Conservation (phyloP, 371 early-diverging fungal genomes). For the Mucor mucedo region DNA sequence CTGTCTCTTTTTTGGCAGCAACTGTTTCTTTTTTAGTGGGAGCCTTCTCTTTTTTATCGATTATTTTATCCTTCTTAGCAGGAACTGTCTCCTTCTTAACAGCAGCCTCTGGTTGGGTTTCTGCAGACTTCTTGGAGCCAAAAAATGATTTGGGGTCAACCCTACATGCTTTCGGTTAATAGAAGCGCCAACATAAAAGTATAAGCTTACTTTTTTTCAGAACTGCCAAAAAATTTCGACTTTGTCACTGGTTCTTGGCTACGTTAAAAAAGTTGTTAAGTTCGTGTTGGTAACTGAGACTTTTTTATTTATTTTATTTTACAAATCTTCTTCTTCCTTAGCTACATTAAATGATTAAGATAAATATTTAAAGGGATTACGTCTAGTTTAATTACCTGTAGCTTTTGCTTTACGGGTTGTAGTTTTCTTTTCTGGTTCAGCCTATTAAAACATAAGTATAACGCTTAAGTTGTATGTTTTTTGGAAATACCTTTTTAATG, state of each 20-base stretch:
- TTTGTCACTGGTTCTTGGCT: slow-evolving; percentile 8
- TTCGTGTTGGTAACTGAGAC: background rate
- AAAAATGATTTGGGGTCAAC: slow-evolving; percentile 16
- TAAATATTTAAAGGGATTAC: background rate
- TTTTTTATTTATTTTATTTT: background rate
- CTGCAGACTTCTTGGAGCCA: background rate
- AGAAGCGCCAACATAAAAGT: too few species aligned
- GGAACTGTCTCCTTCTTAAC: background rate
- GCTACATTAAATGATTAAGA: background rate
- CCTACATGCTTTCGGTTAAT: background rate
- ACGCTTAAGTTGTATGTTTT: background rate
- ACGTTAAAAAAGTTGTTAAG: background rate
- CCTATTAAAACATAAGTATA: background rate
- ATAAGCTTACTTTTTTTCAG: slow-evolving; percentile 3
- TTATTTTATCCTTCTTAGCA: background rate
- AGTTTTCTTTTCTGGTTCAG: slow-evolving; percentile 1
- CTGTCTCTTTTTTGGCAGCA: background rate
- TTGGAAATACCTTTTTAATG: background rate
- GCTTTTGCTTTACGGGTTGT: slow-evolving; percentile 13
- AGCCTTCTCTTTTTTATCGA: background rate
- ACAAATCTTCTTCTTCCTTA: slow-evolving; percentile 11
- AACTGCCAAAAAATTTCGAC: background rate
- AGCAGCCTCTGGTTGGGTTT: background rate
- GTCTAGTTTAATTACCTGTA: background rate
- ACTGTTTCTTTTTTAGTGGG: background rate